Evolutionary conservation across 208 protist species (phyloP), one percentile per base, ranked within the genome.

Genomic region (Trypanosoma caninum): DNA sequence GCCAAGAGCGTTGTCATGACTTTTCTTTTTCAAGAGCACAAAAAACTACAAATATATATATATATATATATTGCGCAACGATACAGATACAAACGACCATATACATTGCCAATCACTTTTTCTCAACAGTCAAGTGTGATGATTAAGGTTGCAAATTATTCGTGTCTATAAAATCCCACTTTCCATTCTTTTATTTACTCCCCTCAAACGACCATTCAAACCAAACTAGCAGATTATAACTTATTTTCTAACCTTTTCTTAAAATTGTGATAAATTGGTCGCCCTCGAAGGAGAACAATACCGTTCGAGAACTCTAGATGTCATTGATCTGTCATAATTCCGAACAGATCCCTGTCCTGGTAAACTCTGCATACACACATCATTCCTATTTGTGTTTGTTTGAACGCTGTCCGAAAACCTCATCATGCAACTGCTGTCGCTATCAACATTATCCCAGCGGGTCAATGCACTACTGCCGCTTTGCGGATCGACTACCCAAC

Each of bases 401-500:
- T 0, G 23, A 20, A 25, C 13, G 18, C 23, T 46, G 0, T 65
- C 48, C 1, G 16, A 34, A 8, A 20, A 3, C n/a, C 33, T 40
- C 20, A 42, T 50, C 4, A 30, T 20, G 23, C 14, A 27, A 14
- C 18, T 16, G 28, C 16, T 8, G 16, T 56, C 56, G 20, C 10
- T 34, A 34, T 18, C 35, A 4, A 52, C 41, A 42, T 5, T 57
- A 27, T 57, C 47, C 20, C 28, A 22, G 14, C 27, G 48, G 20
- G 11, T 38, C 53, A 6, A 16, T 8, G 59, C n/a, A 0, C 3
- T 62, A 45, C 18, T 59, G 45, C 44, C 66, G 23, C 47, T 74
- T 64, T 7, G 59, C 7, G 80, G 78, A 45, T 87, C 75, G 41
- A 82, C 80, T 45, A 81, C 82, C 28, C 69, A 66, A 16, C 72